These are phyloP conservation scores for Larix kaempferi DNA, from an alignment of 75 land plant genomes.

Conservation along the genomic window DNA sequence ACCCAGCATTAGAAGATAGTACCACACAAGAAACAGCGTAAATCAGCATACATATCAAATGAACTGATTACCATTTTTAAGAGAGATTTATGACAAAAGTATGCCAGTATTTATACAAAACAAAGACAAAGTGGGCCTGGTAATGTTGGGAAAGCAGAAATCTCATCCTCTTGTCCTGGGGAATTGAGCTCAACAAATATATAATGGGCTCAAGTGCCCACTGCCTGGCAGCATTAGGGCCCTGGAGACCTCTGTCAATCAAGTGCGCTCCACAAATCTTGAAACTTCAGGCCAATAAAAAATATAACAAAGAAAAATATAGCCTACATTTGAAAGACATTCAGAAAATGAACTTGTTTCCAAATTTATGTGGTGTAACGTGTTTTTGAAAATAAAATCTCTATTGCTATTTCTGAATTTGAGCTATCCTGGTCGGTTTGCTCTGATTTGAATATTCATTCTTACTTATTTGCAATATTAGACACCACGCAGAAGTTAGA, in stretches of 20 bases:
- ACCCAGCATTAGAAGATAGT: not conserved
- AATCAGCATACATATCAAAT: not conserved
- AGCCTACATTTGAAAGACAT: not conserved
- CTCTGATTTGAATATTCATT: not conserved
- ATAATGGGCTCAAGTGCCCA: not conserved
- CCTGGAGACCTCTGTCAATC: not conserved
- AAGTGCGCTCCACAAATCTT: not conserved
- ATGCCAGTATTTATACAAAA: not conserved
- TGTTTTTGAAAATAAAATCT: not conserved
- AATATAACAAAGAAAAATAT: not conserved
- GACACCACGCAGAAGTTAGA: not conserved
- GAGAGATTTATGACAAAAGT: not conserved
- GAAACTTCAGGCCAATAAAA: not conserved
- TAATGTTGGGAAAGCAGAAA: not conserved
- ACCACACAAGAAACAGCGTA: not conserved
- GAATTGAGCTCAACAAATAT: not conserved
- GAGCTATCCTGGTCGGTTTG: not conserved
- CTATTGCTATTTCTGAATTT: not conserved
- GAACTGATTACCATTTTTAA: not conserved
- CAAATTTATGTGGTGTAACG: not conserved
- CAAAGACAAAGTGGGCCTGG: not conserved
- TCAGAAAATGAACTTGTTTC: not conserved
- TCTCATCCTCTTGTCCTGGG: not conserved
- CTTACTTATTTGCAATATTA: not conserved
- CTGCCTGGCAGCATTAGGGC: not conserved